phyloP scores from a whole-genome alignment of 164 flowering plant genomes.

The Malania oleifera region DNA sequence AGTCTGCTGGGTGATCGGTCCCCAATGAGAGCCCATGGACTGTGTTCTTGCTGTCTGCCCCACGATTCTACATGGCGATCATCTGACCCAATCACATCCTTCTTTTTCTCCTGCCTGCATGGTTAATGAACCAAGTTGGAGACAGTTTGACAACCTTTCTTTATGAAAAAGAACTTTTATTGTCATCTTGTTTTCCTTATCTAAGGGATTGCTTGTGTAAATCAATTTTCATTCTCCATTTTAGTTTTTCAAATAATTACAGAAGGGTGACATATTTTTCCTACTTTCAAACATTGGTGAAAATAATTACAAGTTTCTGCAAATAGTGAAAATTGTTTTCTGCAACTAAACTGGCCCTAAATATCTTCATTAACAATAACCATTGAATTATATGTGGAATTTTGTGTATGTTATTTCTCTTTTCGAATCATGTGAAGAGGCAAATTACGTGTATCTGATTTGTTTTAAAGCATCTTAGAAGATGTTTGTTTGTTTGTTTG shows the following conservation, averaged over 20 bases:
- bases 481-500: no score
- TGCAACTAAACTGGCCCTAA: no score
- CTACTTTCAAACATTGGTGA: no score
- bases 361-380: not conserved
- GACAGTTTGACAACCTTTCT: slow-evolving; percentile 12
- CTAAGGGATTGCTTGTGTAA: no score
- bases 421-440: not conserved
- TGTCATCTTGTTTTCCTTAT: not conserved
- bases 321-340: no score
- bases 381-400: no score
- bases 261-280: no score
- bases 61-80: slow-evolving; percentile 15
- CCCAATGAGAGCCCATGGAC: slow-evolving; percentile 14
- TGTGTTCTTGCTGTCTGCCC: slow-evolving; percentile 9
- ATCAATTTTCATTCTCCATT: no score
- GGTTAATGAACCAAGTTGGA: slow-evolving; percentile 6
- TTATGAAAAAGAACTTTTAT: slow-evolving; percentile 6
- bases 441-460: slow-evolving; percentile 1
- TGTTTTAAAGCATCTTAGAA: not conserved
- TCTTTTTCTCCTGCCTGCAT: slow-evolving; percentile 14
- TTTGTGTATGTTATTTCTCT: no score
- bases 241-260: no score
- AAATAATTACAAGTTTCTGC: no score
- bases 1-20: slow-evolving; percentile 23
- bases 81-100: slow-evolving; percentile 7